Base-by-base conservation (phyloP, 352 stramenopile species). In the Halophytophthora polymorphica region DNA sequence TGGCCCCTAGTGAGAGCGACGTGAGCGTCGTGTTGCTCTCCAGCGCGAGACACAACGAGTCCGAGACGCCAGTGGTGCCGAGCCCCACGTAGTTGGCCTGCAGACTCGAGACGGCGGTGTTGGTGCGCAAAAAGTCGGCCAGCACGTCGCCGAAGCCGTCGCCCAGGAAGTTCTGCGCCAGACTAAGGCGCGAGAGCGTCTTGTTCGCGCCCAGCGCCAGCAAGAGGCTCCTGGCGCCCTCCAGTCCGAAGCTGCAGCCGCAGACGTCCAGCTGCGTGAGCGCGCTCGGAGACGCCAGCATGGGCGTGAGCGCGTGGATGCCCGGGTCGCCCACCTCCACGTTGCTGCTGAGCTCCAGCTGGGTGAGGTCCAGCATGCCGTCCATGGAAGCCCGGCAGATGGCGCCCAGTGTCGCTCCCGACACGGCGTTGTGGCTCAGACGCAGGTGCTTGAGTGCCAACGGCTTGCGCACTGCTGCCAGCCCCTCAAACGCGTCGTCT, bases 161-260 rank as follows among this genome's bases (percentile, higher is more conserved):
- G 10, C 78, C 78, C 21, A 90, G 70, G 50, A 90, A 91, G 45
- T 91, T 91, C 40, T 89, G 73, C 33, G 79, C 79, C 28, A 93
- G 31, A 46, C 90, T 75, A 18, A 93, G 61, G 48, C 82, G 61
- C 17, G 39, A 73, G 22, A 93, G 40, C 12, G 67, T 77, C 22
- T 56, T 60, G 57, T 90, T 88, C 5, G 53, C 56, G 6, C 58
- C 41, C 28, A 93, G 62, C 8, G 80, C 83, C 17, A 73, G 68
- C 41, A 90, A 45, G 46, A 93, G 41, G 10, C 63, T 77, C 35
- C 59, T 74, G 6, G 62, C 80, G 17, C 75, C 80, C 51, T 93
- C 83, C 2, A 93, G 53, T 0, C 75, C 68, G 33, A 90, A 74
- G 46, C 71, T 71, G 58, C 83, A 93, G 43, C 81, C 82, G 34